These are phyloP conservation scores for Colletotrichum caudatum DNA, from an alignment of 2,329 filamentous ascomycete species.

Conservation along the genomic window DNA sequence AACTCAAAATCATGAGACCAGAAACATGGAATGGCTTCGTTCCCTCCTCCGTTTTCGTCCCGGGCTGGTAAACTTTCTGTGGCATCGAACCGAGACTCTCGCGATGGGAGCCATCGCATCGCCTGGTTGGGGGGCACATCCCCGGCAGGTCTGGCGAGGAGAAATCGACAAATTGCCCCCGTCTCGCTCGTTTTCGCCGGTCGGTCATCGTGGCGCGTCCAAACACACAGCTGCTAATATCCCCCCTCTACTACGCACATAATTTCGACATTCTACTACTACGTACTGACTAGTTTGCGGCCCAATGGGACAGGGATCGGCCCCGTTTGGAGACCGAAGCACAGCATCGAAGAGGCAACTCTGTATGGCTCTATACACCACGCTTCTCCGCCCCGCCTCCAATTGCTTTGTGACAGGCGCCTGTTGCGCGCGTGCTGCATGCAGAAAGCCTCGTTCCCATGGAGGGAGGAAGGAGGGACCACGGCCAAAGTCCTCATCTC, in stretches of 20 bases:
- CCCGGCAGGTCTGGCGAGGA: not conserved
- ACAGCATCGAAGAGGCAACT: slow-evolving; percentile 28
- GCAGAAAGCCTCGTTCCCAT: not conserved
- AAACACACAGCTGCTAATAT: not conserved
- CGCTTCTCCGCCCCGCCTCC: slow-evolving; percentile 12
- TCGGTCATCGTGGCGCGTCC: slow-evolving; percentile 1
- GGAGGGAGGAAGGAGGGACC: not conserved
- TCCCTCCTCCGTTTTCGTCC: not conserved
- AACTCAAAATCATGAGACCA: not conserved
- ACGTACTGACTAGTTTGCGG: not conserved
- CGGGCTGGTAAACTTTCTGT: not conserved
- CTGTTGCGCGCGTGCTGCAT: slow-evolving; percentile 16
- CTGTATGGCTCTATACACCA: slow-evolving; percentile 33
- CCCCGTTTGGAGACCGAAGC: slow-evolving; percentile 12
- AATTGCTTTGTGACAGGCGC: slow-evolving; percentile 18
- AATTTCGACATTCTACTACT: not conserved
- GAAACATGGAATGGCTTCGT: not conserved
- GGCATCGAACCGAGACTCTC: slow-evolving; percentile 4
- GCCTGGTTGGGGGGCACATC: not conserved
- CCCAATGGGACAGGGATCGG: slow-evolving; percentile 33
- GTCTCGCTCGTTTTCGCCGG: not conserved
- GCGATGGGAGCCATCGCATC: not conserved
- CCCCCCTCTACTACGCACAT: not conserved
- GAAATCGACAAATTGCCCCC: not conserved
- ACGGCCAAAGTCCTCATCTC: not conserved